Conservation (phyloP, 306 rosid genomes). For the Cyclanthera cordifolia region DNA sequence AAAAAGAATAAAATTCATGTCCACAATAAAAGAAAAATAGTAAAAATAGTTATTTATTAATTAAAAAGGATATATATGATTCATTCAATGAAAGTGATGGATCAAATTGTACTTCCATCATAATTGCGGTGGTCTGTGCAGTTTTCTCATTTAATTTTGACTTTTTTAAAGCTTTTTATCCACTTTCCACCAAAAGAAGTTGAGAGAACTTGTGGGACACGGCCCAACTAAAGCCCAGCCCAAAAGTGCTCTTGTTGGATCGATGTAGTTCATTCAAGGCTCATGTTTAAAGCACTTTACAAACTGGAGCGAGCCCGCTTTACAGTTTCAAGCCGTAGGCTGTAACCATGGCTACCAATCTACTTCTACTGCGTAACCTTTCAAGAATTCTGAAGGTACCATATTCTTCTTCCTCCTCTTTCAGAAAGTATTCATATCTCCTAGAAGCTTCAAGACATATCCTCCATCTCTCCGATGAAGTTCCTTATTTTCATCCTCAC, state of each 20-base stretch:
- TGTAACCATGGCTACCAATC: slow-evolving; percentile 42
- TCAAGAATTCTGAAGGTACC: slow-evolving; percentile 29
- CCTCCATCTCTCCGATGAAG: background rate
- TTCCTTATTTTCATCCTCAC: slow-evolving; percentile 1
- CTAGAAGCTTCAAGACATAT: slow-evolving; percentile 22
- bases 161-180: no score
- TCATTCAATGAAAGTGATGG: no score
- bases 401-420: slow-evolving; percentile 10
- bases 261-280: background rate
- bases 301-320: background rate
- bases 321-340: background rate
- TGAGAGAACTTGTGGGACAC: no score
- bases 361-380: slow-evolving; percentile 32
- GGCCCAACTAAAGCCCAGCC: background rate
- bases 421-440: slow-evolving; percentile 13
- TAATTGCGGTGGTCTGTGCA: no score
- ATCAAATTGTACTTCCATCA: no score
- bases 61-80: no score
- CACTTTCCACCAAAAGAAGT: no score
- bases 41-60: no score
- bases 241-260: no score
- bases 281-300: background rate
- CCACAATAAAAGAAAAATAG: no score
- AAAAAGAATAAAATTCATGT: no score
- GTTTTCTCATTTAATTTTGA: no score